Evolutionary conservation across 2,329 filamentous ascomycete species (phyloP).

Genomic region (Stromatinia cepivora): DNA sequence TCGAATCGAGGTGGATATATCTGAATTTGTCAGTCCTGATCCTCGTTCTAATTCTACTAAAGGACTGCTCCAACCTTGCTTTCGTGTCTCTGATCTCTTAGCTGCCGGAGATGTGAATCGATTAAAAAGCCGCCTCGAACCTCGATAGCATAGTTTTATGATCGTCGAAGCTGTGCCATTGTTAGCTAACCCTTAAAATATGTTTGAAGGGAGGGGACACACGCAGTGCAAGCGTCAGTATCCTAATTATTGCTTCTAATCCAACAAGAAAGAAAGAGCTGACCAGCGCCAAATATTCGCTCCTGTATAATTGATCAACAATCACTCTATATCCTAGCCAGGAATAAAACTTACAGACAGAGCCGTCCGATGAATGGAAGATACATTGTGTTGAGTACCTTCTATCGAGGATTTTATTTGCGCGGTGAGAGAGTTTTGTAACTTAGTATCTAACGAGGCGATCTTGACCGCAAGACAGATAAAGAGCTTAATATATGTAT

Average conservation of each 20-base stretch:
- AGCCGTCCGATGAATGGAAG: constrained; percentile 47
- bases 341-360: constrained; percentile 41
- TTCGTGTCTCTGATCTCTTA: constrained; percentile 65
- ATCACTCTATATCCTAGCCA: not conserved
- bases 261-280: constrained; percentile 80
- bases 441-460: not conserved
- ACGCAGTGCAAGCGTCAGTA: constrained; percentile 88
- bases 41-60: constrained; percentile 56
- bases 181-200: constrained; percentile 1
- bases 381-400: constrained; percentile 35
- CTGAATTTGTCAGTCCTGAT: constrained; percentile 42
- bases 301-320: constrained; percentile 48
- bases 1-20: constrained; percentile 73
- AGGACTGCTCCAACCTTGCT: constrained; percentile 62
- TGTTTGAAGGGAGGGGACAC: constrained; percentile 41
- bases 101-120: constrained; percentile 69
- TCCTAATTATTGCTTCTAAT: constrained; percentile 78
- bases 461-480: constrained; percentile 14
- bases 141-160: constrained; percentile 77
- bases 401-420: constrained; percentile 16
- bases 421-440: constrained; percentile 17
- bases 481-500: constrained; percentile 7
- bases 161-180: constrained; percentile 65
- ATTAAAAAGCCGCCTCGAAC: constrained; percentile 82
- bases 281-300: constrained; percentile 84